Percentiles rank a stretch among this genome's conserved stretches.
These are phyloP conservation scores for Elsinoe batatas DNA, from an alignment of 2,329 filamentous ascomycete species.

Conservation along the genomic window DNA sequence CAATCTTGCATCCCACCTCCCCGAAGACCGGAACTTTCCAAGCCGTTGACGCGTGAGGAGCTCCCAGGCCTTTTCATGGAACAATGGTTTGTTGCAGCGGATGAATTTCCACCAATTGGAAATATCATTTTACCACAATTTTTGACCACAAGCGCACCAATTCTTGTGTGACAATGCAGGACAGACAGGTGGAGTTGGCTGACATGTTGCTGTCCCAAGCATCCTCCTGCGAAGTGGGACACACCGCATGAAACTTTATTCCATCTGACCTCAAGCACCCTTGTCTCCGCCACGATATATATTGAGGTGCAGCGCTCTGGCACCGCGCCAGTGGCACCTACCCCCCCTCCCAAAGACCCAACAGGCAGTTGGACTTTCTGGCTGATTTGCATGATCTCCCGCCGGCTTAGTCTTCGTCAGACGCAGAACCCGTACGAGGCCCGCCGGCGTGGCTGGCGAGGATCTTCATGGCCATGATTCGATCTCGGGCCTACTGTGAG, in stretches of 20 bases:
- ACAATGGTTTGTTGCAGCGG: background rate
- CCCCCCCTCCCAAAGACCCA: background rate
- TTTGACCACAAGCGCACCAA: background rate
- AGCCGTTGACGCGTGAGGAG: background rate
- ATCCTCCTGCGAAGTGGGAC: background rate
- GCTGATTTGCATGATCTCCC: constrained; percentile 8
- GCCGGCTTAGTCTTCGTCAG: background rate
- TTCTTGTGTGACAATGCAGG: no score
- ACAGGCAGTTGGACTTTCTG: background rate
- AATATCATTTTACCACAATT: background rate
- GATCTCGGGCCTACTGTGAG: background rate
- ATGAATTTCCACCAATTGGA: constrained; percentile 2
- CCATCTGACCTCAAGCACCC: background rate
- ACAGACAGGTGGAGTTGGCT: background rate
- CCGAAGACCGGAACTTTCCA: background rate
- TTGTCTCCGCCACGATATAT: constrained; percentile 4
- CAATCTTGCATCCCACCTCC: background rate
- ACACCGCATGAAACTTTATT: background rate
- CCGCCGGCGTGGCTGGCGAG: background rate
- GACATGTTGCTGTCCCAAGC: background rate
- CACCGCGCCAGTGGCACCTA: constrained; percentile 1
- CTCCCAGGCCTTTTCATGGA: background rate
- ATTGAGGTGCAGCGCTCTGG: background rate
- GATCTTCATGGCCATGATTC: background rate
- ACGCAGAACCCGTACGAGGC: background rate